Conservation (phyloP, 345 rosid genomes). For the Salix koriyanagi region DNA sequence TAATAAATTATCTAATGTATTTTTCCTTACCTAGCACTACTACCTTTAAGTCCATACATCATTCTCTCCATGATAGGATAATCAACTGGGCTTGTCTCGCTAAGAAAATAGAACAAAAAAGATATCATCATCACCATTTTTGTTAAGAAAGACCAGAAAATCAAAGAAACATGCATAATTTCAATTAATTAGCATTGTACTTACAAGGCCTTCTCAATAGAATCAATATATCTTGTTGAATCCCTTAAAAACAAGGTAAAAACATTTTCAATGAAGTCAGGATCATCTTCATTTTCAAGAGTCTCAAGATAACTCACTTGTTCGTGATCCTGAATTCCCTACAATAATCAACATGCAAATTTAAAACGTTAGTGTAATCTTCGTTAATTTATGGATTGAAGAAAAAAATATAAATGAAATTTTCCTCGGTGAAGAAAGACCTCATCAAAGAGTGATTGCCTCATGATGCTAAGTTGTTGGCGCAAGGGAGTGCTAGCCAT, state of each 20-base stretch:
- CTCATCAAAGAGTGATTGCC: background rate
- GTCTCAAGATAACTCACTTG: background rate
- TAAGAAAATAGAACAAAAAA: background rate
- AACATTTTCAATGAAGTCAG: background rate
- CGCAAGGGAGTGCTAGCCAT: background rate
- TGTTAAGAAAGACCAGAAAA: background rate
- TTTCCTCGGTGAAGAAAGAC: background rate
- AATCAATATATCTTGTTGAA: background rate
- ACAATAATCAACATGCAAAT: background rate
- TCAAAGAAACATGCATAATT: background rate
- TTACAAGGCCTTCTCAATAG: background rate
- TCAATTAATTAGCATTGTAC: background rate
- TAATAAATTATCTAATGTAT: background rate
- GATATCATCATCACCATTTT: too few relatives aligned
- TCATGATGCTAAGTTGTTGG: background rate
- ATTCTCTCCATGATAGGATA: background rate
- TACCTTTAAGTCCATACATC: background rate
- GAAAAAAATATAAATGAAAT: background rate
- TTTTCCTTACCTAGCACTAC: background rate
- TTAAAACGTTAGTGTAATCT: background rate
- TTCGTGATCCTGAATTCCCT: background rate
- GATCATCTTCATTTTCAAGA: constrained; percentile 1
- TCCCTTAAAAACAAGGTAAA: background rate
- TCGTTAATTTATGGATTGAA: background rate
- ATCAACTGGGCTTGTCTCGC: background rate